Evolutionary conservation across 2,329 filamentous ascomycete species (phyloP), one percentile per base, ranked within the genome.

Genomic region (Phaeomoniella chlamydospora): DNA sequence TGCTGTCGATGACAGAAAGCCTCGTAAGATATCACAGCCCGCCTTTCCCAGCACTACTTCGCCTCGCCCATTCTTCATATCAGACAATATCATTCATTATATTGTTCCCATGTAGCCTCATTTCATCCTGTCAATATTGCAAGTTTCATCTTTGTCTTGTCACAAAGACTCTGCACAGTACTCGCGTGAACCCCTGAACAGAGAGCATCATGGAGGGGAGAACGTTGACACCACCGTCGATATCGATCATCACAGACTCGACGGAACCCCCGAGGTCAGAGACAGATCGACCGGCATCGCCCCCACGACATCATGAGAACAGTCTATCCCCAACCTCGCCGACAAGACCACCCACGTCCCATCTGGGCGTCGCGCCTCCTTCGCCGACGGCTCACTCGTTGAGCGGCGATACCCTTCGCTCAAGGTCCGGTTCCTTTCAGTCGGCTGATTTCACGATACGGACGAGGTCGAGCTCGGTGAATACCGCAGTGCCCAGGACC

Each of bases 381-480:
- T 53, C 57, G 29, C 51, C 48, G 19, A 48, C 48, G 14, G 52
- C 54, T 4, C 48, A 47, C 13, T 58, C 52, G 12, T 52, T 60
- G 15, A 60, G 61, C 36, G 61, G 59, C 17, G 58, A 59, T 30
- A 64, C 59, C n/a, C 48, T 64, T 31, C 57, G 58, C 26, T 53
- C 59, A 4, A 52, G 60, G 26, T 56, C 61, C 19, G 53, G 53
- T 37, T 64, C 60, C 2, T 56, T 57, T n/a, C 37, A 41, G 12
- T 46, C 42, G 5, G 38, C 34, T 15, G 43, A 43, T 13, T 36
- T 37, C 10, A 11, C 39, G 45, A 53, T 36, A 56, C 58, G 36
- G 51, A 45, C 37, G 47, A 52, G 40, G 47, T 55, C 38, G 52
- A 56, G 35, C 41, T 55, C 31, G 34, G 43, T 39, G 9, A 43